Conservation (phyloP, 2,329 filamentous ascomycete species). For the Nemania sp. region DNA sequence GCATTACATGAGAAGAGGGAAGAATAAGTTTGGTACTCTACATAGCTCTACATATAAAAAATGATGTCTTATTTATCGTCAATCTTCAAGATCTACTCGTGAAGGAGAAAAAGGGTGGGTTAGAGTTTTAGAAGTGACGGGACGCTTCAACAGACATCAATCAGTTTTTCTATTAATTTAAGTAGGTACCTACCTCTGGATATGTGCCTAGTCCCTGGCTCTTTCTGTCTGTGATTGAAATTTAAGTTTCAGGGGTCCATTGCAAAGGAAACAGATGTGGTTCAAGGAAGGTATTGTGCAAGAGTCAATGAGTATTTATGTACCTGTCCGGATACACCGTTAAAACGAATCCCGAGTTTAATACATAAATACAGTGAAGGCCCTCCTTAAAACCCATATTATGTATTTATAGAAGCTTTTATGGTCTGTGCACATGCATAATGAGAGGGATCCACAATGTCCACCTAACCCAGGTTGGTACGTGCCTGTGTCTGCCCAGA, state of each 20-base stretch:
- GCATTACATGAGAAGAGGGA: background rate
- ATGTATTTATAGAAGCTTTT: too few species aligned
- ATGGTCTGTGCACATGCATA: slow-evolving; percentile 2
- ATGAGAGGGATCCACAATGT: background rate
- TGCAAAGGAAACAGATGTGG: background rate
- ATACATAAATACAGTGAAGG: background rate
- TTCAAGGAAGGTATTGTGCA: too few species aligned
- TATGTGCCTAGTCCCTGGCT: too few species aligned
- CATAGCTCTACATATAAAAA: background rate
- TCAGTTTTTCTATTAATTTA: background rate
- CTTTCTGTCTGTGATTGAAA: too few species aligned
- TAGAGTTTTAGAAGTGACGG: background rate
- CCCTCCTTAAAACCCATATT: too few species aligned
- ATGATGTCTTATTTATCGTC: background rate
- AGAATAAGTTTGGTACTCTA: background rate
- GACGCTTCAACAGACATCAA: background rate
- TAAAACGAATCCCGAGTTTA: background rate
- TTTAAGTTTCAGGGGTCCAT: background rate
- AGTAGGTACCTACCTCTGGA: background rate
- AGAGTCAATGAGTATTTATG: background rate
- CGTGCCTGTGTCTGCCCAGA: slow-evolving; percentile 16
- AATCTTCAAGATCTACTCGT: background rate
- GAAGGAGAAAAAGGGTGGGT: background rate
- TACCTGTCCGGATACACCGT: background rate
- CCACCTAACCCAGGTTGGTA: background rate